A percentile compares a stretch with the other conserved stretches of the same genome.
phyloP scores from a whole-genome alignment of 495 filamentous ascomycete genomes.

The Tuber aestivum region DNA sequence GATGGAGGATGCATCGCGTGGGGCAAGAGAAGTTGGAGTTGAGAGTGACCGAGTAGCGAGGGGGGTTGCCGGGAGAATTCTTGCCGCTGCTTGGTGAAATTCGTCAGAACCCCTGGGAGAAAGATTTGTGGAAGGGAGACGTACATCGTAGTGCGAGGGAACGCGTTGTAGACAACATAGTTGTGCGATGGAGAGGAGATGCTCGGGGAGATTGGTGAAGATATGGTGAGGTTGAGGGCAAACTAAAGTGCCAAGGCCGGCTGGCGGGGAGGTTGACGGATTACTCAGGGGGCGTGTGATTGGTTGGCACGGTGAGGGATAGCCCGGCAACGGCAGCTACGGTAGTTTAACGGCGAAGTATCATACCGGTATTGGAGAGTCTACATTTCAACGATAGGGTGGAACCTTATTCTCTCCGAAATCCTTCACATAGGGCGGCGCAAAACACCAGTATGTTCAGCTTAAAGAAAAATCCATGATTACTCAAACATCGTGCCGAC shows the following conservation, averaged over 20 bases:
- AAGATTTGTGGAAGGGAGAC: constrained; percentile 15
- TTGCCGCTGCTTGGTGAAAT: constrained; percentile 22
- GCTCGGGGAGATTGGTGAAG: constrained; percentile 4
- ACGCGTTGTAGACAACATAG: constrained; percentile 39
- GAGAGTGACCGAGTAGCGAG: constrained; percentile 42
- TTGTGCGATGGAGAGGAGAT: neutral
- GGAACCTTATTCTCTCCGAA: too few species aligned
- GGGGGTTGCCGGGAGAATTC: constrained; percentile 39
- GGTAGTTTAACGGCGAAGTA: too few species aligned
- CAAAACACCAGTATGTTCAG: too few species aligned
- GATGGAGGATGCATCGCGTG: constrained; percentile 26
- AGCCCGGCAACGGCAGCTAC: too few species aligned
- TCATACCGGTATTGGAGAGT: too few species aligned
- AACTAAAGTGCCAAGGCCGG: constrained; percentile 24
- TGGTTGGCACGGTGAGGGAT: constrained; percentile 12
- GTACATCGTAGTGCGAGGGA: constrained; percentile 29
- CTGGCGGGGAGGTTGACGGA: constrained; percentile 12
- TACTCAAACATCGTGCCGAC: too few species aligned
- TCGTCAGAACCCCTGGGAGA: constrained; percentile 18
- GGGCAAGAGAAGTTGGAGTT: constrained; percentile 30
- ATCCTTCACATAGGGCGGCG: too few species aligned
- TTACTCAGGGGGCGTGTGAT: constrained; percentile 25
- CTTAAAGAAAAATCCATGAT: too few species aligned
- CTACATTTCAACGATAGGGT: too few species aligned
- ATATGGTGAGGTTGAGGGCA: constrained; percentile 1